These are phyloP conservation scores for Ramichloridium luteum DNA, from an alignment of 2,329 filamentous ascomycete species.

Conservation along the genomic window DNA sequence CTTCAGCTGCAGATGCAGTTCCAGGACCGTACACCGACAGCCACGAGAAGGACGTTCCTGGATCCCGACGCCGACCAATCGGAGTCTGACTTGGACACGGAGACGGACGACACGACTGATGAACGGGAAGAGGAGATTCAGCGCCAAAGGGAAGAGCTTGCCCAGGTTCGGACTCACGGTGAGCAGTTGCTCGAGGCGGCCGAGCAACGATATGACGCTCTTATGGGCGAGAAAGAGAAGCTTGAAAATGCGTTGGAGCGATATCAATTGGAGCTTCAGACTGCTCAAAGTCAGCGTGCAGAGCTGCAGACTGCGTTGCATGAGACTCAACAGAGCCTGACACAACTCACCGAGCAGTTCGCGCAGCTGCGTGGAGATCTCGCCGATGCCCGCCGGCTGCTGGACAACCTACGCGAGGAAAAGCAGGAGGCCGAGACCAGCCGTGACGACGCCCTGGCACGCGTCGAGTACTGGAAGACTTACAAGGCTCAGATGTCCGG, in stretches of 20 bases:
- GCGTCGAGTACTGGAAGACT: conserved; percentile 5
- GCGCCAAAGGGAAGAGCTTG: conserved; percentile 16
- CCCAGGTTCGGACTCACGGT: conserved; percentile 12
- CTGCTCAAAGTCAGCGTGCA: conserved; percentile 6
- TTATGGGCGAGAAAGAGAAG: conserved; percentile 21
- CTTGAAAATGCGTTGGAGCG: conserved; percentile 12
- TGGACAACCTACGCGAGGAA: too few relatives aligned
- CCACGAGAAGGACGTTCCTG: not conserved
- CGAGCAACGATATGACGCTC: conserved; percentile 22
- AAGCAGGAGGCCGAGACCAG: conserved; percentile 5
- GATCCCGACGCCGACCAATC: conserved; percentile 5
- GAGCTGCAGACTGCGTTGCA: conserved; percentile 4
- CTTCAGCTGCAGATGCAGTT: conserved; percentile 2
- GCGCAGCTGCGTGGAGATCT: too few relatives aligned
- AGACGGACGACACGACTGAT: conserved; percentile 19
- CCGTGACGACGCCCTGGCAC: conserved; percentile 7
- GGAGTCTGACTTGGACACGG: conserved; percentile 17
- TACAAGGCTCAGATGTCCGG: conserved; percentile 9
- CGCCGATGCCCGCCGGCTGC: too few relatives aligned
- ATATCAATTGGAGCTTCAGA: conserved; percentile 11
- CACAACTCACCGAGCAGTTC: too few relatives aligned
- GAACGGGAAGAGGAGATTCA: conserved; percentile 23
- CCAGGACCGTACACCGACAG: not conserved
- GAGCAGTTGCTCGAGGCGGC: conserved; percentile 23
- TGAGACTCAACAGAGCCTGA: not conserved